A percentile compares a stretch with the other conserved stretches of the same genome.
phyloP scores from a whole-genome alignment of 805 yeast species.

The Maudiozyma pseudohumilis region DNA sequence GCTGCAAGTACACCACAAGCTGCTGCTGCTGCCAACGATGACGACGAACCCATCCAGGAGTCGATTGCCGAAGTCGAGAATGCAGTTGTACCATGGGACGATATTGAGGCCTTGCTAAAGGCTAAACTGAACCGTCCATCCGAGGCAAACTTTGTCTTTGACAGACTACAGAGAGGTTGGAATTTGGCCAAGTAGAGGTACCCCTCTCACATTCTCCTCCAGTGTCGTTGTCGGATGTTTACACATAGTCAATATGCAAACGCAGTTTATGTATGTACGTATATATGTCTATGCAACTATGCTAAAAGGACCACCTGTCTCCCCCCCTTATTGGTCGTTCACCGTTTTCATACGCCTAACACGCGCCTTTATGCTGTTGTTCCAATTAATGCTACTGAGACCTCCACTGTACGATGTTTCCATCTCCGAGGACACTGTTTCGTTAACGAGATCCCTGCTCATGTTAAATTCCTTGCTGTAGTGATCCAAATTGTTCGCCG shows the following conservation, averaged over 20 bases:
- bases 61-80: neutral
- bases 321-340: neutral
- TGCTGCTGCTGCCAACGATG: neutral
- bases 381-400: slow-evolving; percentile 48
- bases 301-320: too few species aligned
- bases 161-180: slow-evolving; percentile 35
- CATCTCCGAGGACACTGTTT: slow-evolving; percentile 32
- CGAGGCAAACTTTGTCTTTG: slow-evolving; percentile 20
- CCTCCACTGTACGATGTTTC: slow-evolving; percentile 29
- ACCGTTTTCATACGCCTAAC: slow-evolving; percentile 33
- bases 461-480: slow-evolving; percentile 4
- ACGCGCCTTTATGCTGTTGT: slow-evolving; percentile 43
- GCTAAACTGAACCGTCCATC: slow-evolving; percentile 26
- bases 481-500: neutral
- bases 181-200: slow-evolving; percentile 25
- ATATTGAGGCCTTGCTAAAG: slow-evolving; percentile 30
- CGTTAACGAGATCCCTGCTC: slow-evolving; percentile 23
- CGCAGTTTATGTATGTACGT: neutral
- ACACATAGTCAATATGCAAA: too few species aligned
- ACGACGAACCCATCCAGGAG: slow-evolving; percentile 4
- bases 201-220: too few species aligned
- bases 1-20: neutral
- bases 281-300: slow-evolving; percentile 2
- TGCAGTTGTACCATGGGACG: slow-evolving; percentile 35
- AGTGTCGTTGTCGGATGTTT: too few species aligned